phyloP scores from a whole-genome alignment of 805 yeast genomes.

The Ogataea pini region DNA sequence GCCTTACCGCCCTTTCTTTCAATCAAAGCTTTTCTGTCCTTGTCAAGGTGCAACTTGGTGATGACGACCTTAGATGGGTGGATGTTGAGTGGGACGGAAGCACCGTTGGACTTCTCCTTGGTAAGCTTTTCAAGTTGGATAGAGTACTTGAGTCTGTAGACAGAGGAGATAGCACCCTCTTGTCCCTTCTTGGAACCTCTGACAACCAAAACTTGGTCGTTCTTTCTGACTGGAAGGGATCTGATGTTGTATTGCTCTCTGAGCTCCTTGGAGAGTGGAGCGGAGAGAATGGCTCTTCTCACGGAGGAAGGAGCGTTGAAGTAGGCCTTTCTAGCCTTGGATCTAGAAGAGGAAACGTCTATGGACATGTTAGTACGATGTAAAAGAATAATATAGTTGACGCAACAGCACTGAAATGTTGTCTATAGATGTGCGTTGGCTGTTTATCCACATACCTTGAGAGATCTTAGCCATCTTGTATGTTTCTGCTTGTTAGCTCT shows the following conservation, averaged over 20 bases:
- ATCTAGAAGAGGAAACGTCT: constrained; percentile 99
- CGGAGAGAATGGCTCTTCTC: constrained; percentile 93
- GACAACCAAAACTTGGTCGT: constrained; percentile 91
- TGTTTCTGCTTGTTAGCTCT: constrained; percentile 10
- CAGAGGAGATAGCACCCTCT: constrained; percentile 96
- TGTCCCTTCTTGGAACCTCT: constrained; percentile 99
- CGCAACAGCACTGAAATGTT: neutral
- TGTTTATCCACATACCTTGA: constrained; percentile 32
- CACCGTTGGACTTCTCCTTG: constrained; percentile 98
- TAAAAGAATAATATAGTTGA: neutral
- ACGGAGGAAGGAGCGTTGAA: constrained; percentile 96
- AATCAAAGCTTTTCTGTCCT: constrained; percentile 97
- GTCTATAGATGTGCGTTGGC: neutral
- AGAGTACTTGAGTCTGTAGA: constrained; percentile 97
- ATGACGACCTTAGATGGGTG: constrained; percentile 99
- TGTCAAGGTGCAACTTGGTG: constrained; percentile 97
- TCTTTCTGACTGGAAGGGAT: constrained; percentile 96
- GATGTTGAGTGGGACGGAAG: constrained; percentile 93
- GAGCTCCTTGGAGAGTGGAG: constrained; percentile 98
- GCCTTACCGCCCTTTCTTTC: constrained; percentile 97
- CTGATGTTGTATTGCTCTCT: constrained; percentile 95
- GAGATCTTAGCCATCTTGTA: constrained; percentile 39
- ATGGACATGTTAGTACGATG: constrained; percentile 8
- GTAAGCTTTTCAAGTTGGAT: constrained; percentile 96
- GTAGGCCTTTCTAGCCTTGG: constrained; percentile 99